Base-by-base conservation (phyloP, 306 rosid genomes). In the Cucurbita argyrosperma region DNA sequence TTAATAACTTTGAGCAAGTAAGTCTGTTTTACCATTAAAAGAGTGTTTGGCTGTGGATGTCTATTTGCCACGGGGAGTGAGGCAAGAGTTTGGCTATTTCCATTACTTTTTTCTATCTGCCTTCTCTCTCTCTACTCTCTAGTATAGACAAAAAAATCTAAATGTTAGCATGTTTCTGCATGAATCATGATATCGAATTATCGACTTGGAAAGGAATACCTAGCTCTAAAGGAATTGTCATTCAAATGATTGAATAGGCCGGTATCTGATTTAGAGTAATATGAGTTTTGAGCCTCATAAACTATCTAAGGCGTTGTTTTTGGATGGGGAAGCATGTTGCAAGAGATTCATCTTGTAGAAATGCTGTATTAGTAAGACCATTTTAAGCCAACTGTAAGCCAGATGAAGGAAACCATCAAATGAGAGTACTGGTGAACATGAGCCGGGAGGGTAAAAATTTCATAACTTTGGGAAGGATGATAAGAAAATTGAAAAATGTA, bases 1-100 rank as follows among this genome's bases (percentile, higher is more conserved):
- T 83, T 75, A 86, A 79, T 76, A 88, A 89, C 86, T 94, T 91
- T 77, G 95, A 90, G 80, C 95, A 82, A 55, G 98, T 84, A 84
- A 86, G 85, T 77, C 69, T 58, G 55, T 40, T 76, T 76, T 63
- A 54, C 75, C 60, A 57, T 47, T 39, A 62, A 58, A 43, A 43
- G 37, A 19, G 38, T 14, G 68, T 18, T 21, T 65, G 71, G 35
- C 26, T 64, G 40, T 16, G 35, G 51, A 64, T 64, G 15, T 43
- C 30, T 4, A 38, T 40, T 21, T 65, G 8, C 3, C 37, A 10
- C 30, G 42, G 16, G 6, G 57, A 50, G 62, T 57, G 38, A 15
- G 57, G 30, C 18, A 30, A 54, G 35, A 0, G 13, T 8, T 19
- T 3, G 30, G 11, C 62, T 21, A 21, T 56, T 21, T 46, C 16